These are phyloP conservation scores for Diplotaxis tenuifolia DNA, from an alignment of 345 rosid genomes.

Conservation along the genomic window DNA sequence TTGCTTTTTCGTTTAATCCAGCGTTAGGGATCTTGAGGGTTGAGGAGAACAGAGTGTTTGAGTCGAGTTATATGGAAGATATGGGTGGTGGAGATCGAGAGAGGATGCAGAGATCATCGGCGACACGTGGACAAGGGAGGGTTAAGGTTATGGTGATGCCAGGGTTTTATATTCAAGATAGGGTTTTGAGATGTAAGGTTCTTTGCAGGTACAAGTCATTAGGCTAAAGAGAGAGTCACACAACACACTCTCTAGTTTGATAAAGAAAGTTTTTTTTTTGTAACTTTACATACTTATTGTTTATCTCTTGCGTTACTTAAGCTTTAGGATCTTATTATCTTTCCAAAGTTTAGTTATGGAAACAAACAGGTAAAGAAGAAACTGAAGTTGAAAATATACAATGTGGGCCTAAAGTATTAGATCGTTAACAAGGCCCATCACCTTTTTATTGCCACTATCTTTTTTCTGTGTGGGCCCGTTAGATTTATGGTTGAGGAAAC, in stretches of 20 bases:
- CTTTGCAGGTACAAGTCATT: conserved; percentile 72
- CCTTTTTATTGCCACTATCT: background rate
- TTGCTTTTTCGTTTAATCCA: conserved; percentile 87
- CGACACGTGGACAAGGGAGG: conserved; percentile 40
- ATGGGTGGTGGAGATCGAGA: conserved; percentile 65
- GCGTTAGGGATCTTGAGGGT: conserved; percentile 73
- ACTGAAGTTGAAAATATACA: background rate
- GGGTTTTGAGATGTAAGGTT: conserved; percentile 88
- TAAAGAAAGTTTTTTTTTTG: background rate
- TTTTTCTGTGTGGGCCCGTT: background rate
- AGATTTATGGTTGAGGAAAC: background rate
- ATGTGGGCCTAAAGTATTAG: background rate
- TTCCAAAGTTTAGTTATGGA: background rate
- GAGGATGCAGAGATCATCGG: conserved; percentile 39
- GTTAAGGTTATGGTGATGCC: conserved; percentile 97
- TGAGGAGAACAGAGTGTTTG: conserved; percentile 69
- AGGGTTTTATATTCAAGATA: conserved; percentile 77
- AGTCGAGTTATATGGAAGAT: conserved; percentile 85
- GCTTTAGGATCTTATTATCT: background rate
- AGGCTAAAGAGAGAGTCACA: conserved; percentile 28
- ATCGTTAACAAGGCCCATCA: background rate
- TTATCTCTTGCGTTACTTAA: background rate
- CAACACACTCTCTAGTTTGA: background rate
- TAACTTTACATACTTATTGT: background rate
- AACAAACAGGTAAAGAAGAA: background rate